Evolutionary conservation across 2,329 filamentous ascomycete genomes (phyloP).

Genomic region (Lachnellula subtilissima): DNA sequence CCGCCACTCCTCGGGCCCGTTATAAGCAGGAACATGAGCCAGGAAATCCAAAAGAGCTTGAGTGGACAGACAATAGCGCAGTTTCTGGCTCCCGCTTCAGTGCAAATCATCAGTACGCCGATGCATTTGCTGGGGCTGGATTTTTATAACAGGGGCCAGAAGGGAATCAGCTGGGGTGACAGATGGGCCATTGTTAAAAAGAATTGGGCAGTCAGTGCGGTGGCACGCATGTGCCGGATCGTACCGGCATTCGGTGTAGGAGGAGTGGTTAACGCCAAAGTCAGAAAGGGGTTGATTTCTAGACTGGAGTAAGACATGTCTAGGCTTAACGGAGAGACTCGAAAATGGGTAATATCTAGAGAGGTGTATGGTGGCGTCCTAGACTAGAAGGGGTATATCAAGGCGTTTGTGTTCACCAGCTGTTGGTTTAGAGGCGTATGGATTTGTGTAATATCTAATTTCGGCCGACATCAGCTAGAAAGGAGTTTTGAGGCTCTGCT

Average conservation of each 20-base stretch:
- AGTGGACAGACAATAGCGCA: constrained; percentile 65
- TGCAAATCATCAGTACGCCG: constrained; percentile 77
- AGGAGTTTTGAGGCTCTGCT: background rate
- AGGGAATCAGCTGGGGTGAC: constrained; percentile 46
- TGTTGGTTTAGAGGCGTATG: background rate
- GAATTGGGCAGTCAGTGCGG: constrained; percentile 70
- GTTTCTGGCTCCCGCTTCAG: constrained; percentile 71
- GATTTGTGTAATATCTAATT: background rate
- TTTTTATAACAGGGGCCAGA: constrained; percentile 67
- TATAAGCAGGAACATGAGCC: constrained; percentile 51
- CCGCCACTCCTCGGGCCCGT: constrained; percentile 71
- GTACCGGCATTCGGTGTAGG: constrained; percentile 86
- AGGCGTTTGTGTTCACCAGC: background rate
- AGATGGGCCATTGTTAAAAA: constrained; percentile 62
- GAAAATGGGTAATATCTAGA: background rate
- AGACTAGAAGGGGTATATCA: background rate
- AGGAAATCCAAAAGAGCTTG: constrained; percentile 46
- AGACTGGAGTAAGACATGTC: constrained; percentile 40
- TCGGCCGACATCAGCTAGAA: background rate
- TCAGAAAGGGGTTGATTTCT: constrained; percentile 64
- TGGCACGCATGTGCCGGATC: constrained; percentile 77
- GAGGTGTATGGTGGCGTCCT: background rate
- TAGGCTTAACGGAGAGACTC: background rate
- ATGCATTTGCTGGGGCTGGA: constrained; percentile 82
- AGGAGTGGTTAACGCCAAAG: constrained; percentile 75